Evolutionary conservation across 2,329 filamentous ascomycete species (phyloP).

Genomic region (Sclerotinia spermophila): DNA sequence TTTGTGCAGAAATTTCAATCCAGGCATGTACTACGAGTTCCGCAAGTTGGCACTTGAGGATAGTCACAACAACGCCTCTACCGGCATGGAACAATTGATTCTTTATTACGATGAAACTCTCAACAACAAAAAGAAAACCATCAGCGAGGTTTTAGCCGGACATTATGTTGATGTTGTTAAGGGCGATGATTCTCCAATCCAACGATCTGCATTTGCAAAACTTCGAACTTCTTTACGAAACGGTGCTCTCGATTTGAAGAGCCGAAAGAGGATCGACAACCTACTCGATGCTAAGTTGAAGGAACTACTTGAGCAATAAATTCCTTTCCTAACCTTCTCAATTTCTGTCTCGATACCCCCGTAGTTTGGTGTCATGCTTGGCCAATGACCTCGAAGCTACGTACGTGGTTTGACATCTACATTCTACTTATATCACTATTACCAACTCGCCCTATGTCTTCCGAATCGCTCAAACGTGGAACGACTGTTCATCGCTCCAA

Average conservation of each 20-base stretch:
- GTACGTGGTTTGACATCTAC: conserved; percentile 1
- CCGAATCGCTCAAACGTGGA: conserved; percentile 9
- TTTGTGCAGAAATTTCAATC: conserved; percentile 69
- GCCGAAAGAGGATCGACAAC: conserved; percentile 52
- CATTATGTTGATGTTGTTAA: conserved; percentile 55
- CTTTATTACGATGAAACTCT: conserved; percentile 61
- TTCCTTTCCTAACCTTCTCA: background rate
- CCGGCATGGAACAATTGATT: conserved; percentile 60
- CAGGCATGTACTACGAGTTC: conserved; percentile 73
- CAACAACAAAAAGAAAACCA: conserved; percentile 44
- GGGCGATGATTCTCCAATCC: conserved; percentile 42
- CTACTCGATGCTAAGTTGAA: conserved; percentile 50
- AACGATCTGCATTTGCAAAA: conserved; percentile 47
- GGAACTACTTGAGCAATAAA: conserved; percentile 46
- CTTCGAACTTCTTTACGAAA: conserved; percentile 52
- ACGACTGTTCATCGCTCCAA: conserved; percentile 12
- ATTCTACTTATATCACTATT: conserved; percentile 1
- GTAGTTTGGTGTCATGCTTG: conserved; percentile 12
- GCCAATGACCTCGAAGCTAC: conserved; percentile 10
- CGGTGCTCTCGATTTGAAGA: conserved; percentile 51
- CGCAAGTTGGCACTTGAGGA: conserved; percentile 64
- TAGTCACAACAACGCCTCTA: conserved; percentile 48
- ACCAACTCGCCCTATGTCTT: conserved; percentile 2
- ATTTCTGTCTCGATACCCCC: background rate
- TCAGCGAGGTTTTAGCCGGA: conserved; percentile 50